Evolutionary conservation across 805 yeast genomes (phyloP), one percentile per base, ranked within the genome.

Genomic region (Sugiyamaella chiloensis): DNA sequence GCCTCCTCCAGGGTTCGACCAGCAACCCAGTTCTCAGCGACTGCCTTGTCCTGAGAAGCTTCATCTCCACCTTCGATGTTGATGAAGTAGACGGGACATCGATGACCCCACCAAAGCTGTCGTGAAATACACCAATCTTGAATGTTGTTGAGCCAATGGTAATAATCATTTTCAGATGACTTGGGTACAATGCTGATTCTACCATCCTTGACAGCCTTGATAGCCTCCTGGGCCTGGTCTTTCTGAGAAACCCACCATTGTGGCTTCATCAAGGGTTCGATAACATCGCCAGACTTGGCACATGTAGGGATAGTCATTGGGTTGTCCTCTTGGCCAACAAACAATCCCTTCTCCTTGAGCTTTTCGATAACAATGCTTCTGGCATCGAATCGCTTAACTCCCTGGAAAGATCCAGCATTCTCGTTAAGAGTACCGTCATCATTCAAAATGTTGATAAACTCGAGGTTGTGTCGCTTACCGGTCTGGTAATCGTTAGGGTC

Each of bases 121-220:
- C 99, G 86, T 17, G 98, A 93, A 54, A 93, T 88, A 81, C 99
- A 93, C 99, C 99, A 93, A 72, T 93, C 99, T 73, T 93, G 97
- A 57, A 90, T 85, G 69, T 88, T 87, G 64, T 83, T 93, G 69
- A 91, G 74, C 99, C 99, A 93, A 66, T 82, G 87, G 82, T 84
- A 85, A 70, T 84, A 93, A 71, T 93, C 99, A 53, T 85, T 79
- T 72, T 89, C 96, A 11, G 96, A 89, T 17, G 90, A 73, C 69
- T 85, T 84, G 58, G 99, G 99, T 46, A 82, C 72, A 61, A 93
- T 87, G 47, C 80, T 79, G 60, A 91, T 78, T 45, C 81, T 80
- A 56, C 97, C 97, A 30, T 75, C 74, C 68, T 79, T 80, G 51
- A 91, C 96, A 46, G 88, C 97, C 46, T 80, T 75, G 58, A 90